phyloP scores from a whole-genome alignment of 768 basidiomycete species.

The Calocybe cyanea region DNA sequence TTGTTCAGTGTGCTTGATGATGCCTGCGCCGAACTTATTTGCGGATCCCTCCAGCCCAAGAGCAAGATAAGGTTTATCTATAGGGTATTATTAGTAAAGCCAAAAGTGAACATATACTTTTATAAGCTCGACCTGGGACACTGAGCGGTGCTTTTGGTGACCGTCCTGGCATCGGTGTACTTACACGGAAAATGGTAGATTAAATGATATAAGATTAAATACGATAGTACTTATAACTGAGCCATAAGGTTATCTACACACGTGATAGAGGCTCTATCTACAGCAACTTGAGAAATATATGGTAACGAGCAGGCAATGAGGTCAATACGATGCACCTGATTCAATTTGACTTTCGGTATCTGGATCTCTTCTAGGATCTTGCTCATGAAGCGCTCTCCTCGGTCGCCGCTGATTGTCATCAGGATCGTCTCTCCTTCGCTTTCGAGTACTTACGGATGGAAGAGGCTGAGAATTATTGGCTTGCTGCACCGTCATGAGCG shows the following conservation, averaged over 20 bases:
- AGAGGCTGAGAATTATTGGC: not conserved
- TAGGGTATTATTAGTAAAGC: conserved; percentile 4
- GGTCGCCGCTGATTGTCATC: conserved; percentile 7
- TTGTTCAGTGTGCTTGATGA: conserved; percentile 79
- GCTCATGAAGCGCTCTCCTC: not conserved
- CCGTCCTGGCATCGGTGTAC: conserved; percentile 27
- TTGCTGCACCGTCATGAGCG: conserved; percentile 17
- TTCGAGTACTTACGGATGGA: conserved; percentile 2
- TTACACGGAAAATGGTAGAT: not conserved
- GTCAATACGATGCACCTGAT: too few species aligned
- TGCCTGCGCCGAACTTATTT: conserved; percentile 94
- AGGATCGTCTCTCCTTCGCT: conserved; percentile 15
- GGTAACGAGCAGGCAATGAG: too few species aligned
- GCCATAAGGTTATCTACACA: too few species aligned
- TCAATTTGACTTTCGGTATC: too few species aligned
- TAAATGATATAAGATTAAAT: too few species aligned
- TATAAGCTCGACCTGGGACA: conserved; percentile 29
- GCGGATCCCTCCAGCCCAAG: conserved; percentile 97
- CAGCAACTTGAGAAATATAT: too few species aligned
- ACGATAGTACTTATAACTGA: too few species aligned
- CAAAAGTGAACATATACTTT: not conserved
- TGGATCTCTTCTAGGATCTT: not conserved
- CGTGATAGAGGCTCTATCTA: too few species aligned
- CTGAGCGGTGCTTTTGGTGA: conserved; percentile 24
- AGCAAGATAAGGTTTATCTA: conserved; percentile 74